A percentile compares a stretch with the other conserved stretches of the same genome.
phyloP scores from a whole-genome alignment of 2,329 filamentous ascomycete genomes.

The Pyricularia grisea region DNA sequence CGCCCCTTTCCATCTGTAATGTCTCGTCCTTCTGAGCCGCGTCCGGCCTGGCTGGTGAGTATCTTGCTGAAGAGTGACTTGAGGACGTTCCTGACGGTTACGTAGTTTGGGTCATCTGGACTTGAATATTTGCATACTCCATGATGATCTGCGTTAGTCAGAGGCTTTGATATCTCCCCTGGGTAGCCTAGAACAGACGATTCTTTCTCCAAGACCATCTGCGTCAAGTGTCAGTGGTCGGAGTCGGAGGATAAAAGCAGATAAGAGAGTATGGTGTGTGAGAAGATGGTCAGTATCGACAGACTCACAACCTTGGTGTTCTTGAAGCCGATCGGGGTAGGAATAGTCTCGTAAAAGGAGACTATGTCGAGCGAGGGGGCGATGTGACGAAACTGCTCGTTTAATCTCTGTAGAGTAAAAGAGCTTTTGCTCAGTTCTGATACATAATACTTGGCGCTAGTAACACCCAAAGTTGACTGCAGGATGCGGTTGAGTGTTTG shows the following conservation, averaged over 20 bases:
- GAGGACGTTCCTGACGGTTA: not conserved
- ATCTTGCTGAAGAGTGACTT: not conserved
- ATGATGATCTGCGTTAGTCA: constrained; percentile 16
- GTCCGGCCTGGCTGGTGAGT: not conserved
- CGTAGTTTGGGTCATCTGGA: constrained; percentile 1
- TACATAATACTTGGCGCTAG: constrained; percentile 9
- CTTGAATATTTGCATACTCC: constrained; percentile 12
- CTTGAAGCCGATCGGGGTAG: constrained; percentile 7
- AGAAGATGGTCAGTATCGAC: not conserved
- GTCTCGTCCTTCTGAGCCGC: not conserved
- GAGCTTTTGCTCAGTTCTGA: constrained; percentile 12
- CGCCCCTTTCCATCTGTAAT: not conserved
- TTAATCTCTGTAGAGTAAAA: constrained; percentile 13
- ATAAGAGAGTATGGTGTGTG: not conserved
- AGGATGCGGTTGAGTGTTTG: constrained; percentile 17
- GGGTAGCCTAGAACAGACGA: constrained; percentile 14
- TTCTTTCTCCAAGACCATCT: constrained; percentile 13
- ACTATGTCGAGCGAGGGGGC: constrained; percentile 13
- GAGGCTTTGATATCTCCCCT: constrained; percentile 8
- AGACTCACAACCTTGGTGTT: not conserved
- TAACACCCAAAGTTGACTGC: not conserved
- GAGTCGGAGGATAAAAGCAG: not conserved
- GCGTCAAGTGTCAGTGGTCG: not conserved
- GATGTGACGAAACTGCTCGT: constrained; percentile 19
- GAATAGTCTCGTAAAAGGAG: constrained; percentile 21